Evolutionary conservation across 345 rosid genomes (phyloP), one percentile per base, ranked within the genome.

Genomic region (Murraya koenigii): DNA sequence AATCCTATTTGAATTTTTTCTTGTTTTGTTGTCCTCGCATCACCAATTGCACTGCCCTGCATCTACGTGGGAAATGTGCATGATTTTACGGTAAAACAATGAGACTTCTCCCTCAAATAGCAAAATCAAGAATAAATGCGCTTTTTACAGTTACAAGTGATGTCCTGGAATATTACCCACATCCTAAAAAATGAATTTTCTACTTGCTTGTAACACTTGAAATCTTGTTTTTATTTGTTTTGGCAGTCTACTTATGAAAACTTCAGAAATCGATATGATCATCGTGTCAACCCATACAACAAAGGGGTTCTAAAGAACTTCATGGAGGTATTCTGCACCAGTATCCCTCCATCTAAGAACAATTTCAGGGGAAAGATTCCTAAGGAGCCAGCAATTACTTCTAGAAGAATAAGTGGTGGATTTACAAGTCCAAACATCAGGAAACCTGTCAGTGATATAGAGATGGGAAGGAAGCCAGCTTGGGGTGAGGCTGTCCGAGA

Each of bases 241-340:
- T 79, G 77, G 88, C 97, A 96, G 99, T 92, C 98, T 36, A 96
- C 99, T 0, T 91, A 96, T 39, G 99, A 96, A 75, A 96, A 94
- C 82, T 92, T 92, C 73, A 92, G 95, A 85, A 87, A 85, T 75
- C 92, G 88, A 32, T 92, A 92, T 77, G 94, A 89, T 63, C 79
- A 85, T 39, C 89, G 66, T 10, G 78, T 80, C 73, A 96, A 92
- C 84, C 98, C 99, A 3, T 96, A 82, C 77, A 87, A 94, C 86
- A 88, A 64, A 86, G 99, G 99, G 69, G 69, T 90, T 47, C 20
- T 90, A 8, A 70, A 81, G 35, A 96, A 96, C 78, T 92, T 91
- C 82, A 85, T 70, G 91, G 92, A 91, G 79, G 84, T 89, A 15
- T 91, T 96, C 82, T 89, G 88, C 88, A 85, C 97, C 47, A 81